These are phyloP conservation scores for Panicum hallii DNA, from an alignment of 202 grass and related monocot genomes.

Conservation along the genomic window DNA sequence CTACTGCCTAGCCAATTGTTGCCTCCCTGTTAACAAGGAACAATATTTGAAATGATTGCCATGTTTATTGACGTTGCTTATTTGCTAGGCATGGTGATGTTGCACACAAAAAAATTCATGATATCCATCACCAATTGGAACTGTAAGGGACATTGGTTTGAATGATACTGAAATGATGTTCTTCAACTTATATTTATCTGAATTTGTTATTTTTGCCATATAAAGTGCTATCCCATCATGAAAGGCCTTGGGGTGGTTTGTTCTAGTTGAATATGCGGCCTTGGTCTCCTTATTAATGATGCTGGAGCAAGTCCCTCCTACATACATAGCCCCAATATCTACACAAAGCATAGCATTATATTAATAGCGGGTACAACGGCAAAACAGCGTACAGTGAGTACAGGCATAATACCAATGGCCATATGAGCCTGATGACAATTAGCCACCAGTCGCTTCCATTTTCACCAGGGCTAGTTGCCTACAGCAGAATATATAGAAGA, in stretches of 20 bases:
- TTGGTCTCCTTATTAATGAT: constrained; percentile 12
- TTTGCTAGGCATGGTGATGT: constrained; percentile 31
- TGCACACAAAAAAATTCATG: constrained; percentile 54
- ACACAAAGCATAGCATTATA: constrained; percentile 31
- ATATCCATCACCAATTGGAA: constrained; percentile 57
- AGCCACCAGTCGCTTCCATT: background rate
- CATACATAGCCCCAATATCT: constrained; percentile 52
- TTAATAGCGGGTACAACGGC: background rate
- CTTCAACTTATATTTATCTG: constrained; percentile 45
- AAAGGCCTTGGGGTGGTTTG: constrained; percentile 39
- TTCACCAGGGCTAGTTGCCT: background rate
- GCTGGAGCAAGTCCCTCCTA: constrained; percentile 37
- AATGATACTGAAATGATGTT: constrained; percentile 52
- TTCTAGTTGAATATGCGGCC: constrained; percentile 21
- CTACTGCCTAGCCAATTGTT: background rate
- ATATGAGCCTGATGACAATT: constrained; percentile 40
- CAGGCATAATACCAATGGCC: constrained; percentile 24
- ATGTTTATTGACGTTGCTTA: background rate
- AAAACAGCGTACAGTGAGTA: background rate
- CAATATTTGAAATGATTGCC: background rate
- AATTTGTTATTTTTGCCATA: constrained; percentile 43
- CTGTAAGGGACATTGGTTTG: constrained; percentile 46
- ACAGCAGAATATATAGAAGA: background rate
- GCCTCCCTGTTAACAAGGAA: background rate
- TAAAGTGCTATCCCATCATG: constrained; percentile 59